These are phyloP conservation scores for Gentiana macrophylla DNA, from an alignment of 257 asterid species.

Conservation along the genomic window DNA sequence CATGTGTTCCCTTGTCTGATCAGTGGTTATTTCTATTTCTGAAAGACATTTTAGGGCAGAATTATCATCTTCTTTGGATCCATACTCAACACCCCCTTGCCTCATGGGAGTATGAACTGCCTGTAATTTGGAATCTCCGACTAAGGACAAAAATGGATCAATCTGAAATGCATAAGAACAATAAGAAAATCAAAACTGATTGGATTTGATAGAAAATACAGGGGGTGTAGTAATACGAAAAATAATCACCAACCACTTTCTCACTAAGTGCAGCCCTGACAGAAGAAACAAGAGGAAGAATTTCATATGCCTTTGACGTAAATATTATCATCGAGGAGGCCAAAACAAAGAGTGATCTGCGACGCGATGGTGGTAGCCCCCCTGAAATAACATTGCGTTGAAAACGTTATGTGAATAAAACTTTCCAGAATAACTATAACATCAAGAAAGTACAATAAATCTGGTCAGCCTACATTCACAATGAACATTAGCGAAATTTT, in stretches of 20 bases:
- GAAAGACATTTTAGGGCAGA: conserved; percentile 60
- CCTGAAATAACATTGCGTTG: conserved; percentile 38
- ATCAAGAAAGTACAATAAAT: too few relatives aligned
- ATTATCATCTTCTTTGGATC: conserved; percentile 74
- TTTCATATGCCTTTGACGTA: conserved; percentile 60
- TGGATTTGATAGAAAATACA: background rate
- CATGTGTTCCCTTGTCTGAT: conserved; percentile 56
- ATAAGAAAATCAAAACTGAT: background rate
- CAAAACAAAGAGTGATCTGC: conserved; percentile 82
- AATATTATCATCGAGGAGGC: conserved; percentile 84
- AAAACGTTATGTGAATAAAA: conserved; percentile 5
- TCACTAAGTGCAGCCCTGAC: conserved; percentile 44
- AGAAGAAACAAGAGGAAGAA: conserved; percentile 44
- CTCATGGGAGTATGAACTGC: conserved; percentile 36
- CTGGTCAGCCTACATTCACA: too few relatives aligned
- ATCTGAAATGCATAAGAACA: conserved; percentile 32
- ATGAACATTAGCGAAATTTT: too few relatives aligned
- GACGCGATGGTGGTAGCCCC: conserved; percentile 68
- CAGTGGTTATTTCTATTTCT: conserved; percentile 42
- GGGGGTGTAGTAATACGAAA: conserved; percentile 5
- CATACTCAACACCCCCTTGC: conserved; percentile 31
- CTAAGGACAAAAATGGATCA: conserved; percentile 80
- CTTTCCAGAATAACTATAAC: too few relatives aligned
- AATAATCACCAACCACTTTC: conserved; percentile 38
- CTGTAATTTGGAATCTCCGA: conserved; percentile 74